A percentile compares a stretch with the other conserved stretches of the same genome.
Conservation (phyloP, 306 rosid species). For the Lathyrus oleraceus region DNA sequence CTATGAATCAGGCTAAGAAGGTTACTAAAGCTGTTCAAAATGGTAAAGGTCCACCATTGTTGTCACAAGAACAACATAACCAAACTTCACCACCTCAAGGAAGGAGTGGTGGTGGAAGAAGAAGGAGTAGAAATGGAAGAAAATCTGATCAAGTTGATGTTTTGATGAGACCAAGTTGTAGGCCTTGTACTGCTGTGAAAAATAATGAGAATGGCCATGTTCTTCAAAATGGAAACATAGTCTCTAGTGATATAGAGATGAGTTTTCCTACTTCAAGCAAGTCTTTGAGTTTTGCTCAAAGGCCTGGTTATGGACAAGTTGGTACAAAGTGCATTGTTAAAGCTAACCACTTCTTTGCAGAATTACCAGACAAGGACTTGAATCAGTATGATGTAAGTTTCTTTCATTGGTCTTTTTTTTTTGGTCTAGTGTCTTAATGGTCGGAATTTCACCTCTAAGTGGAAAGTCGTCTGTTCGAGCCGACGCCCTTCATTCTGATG, state of each 20-base stretch:
- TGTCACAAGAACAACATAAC: constrained; percentile 50
- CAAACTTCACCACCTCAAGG: constrained; percentile 58
- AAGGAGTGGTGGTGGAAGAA: constrained; percentile 75
- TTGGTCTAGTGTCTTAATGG: not conserved
- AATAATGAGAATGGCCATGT: constrained; percentile 39
- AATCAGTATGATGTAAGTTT: constrained; percentile 94
- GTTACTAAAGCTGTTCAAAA: constrained; percentile 71
- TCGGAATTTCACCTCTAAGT: too few species aligned
- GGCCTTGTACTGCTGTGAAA: constrained; percentile 63
- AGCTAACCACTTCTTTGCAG: constrained; percentile 97
- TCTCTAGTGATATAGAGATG: constrained; percentile 54
- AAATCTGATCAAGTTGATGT: constrained; percentile 86
- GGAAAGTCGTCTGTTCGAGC: too few species aligned
- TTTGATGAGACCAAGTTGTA: constrained; percentile 77
- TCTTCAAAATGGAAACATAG: constrained; percentile 50
- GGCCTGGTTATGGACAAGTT: constrained; percentile 93
- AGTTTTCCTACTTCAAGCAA: constrained; percentile 83
- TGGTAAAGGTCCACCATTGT: constrained; percentile 78
- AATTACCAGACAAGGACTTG: constrained; percentile 95
- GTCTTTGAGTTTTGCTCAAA: constrained; percentile 71
- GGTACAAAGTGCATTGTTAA: constrained; percentile 93
- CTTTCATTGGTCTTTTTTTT: constrained; percentile 14
- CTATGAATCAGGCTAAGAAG: constrained; percentile 61
- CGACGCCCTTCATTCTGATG: too few species aligned
- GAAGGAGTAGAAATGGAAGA: constrained; percentile 81